These are phyloP conservation scores for Dactylonectria estremocensis DNA, from an alignment of 2,329 filamentous ascomycete genomes.

Conservation along the genomic window DNA sequence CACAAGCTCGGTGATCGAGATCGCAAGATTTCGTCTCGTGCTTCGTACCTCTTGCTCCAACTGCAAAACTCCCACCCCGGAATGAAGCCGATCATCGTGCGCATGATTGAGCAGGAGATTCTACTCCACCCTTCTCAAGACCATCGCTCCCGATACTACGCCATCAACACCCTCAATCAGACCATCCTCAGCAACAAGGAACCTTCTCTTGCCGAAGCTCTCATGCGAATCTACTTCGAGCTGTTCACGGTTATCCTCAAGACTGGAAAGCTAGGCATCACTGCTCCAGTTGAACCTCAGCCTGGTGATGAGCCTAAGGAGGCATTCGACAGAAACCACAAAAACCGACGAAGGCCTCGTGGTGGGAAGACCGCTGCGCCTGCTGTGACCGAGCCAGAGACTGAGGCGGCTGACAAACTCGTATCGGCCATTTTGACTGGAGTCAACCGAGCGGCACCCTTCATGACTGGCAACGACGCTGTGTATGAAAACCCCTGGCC, in stretches of 20 bases:
- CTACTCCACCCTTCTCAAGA: constrained; percentile 90
- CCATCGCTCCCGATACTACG: constrained; percentile 93
- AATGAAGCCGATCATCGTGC: constrained; percentile 93
- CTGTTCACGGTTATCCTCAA: constrained; percentile 89
- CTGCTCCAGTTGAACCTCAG: constrained; percentile 62
- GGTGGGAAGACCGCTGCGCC: constrained; percentile 39
- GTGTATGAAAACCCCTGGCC: constrained; percentile 61
- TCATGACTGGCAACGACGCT: constrained; percentile 84
- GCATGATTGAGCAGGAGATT: constrained; percentile 88
- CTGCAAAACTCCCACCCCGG: constrained; percentile 89
- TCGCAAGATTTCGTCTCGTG: constrained; percentile 93
- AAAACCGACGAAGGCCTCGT: constrained; percentile 47
- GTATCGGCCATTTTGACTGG: constrained; percentile 93
- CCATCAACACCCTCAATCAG: constrained; percentile 96
- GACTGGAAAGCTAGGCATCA: constrained; percentile 58
- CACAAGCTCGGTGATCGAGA: constrained; percentile 98
- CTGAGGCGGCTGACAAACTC: constrained; percentile 83
- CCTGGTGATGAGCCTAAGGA: constrained; percentile 51
- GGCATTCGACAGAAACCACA: constrained; percentile 25
- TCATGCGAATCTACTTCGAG: constrained; percentile 93
- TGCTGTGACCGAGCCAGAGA: constrained; percentile 71
- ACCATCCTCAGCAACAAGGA: constrained; percentile 92
- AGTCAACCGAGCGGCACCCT: constrained; percentile 96
- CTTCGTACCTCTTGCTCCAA: constrained; percentile 94
- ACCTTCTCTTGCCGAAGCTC: constrained; percentile 81